Base-by-base conservation (phyloP, 768 basidiomycete species). In the Boletus insuetus region DNA sequence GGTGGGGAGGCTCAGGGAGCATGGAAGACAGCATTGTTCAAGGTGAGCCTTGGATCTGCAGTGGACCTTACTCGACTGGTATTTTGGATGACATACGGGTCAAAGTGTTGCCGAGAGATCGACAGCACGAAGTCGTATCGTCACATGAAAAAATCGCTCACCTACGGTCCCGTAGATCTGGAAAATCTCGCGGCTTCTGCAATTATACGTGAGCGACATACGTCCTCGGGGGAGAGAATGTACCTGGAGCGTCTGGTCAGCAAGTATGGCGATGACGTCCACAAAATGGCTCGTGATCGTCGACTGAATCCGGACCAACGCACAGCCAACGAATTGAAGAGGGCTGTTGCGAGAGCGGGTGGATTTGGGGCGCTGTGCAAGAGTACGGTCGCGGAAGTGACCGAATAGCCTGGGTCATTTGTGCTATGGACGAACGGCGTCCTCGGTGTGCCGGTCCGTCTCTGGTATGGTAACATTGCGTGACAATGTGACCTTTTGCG, bases 301-400 rank as follows among this genome's bases (percentile, higher is more conserved):
- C 86, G 79, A 71, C 69, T 89, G 55, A 98, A 98, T 69, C 73
- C 81, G 16, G 86, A 85, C 70, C 96, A 98, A 74, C 82, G 87
- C 66, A 97, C 94, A 3, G 80, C 77, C 32, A 94, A 91, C 17
- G 85, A 93, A 74, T 69, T 98, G 64, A 75, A 69, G 63, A 77
- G 84, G 66, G 86, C 83, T 31, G 73, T 90, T 56, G 73, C 69
- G 58, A 82, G 80, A 65, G 82, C 84, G 34, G 81, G 83, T 13
- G 75, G 75, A 19, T 64, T 81, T 53, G 73, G 52, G 41, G 59
- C 49, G 58, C 58, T 78, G 46, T 51, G 55, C 31, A 51, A 31
- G 44, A 19, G 43, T 2, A 49, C 57, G 51, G 55, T 6, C 37
- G 22, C 31, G 2, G 9, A 13, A 19, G 31, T 63, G 24, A 5